Percentiles rank a stretch among this genome's conserved stretches.
Conservation (phyloP, 495 filamentous ascomycete species). For the Melanomma pulvis-pyrius region DNA sequence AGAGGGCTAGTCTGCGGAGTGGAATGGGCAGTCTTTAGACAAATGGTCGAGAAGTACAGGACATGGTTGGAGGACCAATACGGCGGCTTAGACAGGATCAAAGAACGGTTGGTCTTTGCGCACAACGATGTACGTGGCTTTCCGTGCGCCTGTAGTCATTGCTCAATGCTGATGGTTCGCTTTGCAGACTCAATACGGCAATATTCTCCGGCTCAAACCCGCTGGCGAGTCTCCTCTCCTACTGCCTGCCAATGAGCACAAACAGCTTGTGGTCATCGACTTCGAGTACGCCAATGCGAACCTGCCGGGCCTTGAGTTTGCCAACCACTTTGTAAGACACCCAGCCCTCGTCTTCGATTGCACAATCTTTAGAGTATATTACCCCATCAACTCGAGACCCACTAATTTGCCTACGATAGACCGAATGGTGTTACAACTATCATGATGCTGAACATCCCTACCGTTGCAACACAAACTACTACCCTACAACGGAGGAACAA, state of each 20-base stretch:
- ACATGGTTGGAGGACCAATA: conserved; percentile 72
- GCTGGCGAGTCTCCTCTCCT: conserved; percentile 84
- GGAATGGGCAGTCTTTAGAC: conserved; percentile 77
- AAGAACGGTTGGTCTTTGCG: conserved; percentile 81
- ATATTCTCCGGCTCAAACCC: conserved; percentile 88
- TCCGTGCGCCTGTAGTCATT: background rate
- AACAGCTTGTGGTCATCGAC: conserved; percentile 94
- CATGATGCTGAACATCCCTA: conserved; percentile 68
- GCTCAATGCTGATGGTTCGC: conserved; percentile 15
- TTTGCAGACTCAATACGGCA: conserved; percentile 91
- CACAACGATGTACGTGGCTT: conserved; percentile 84
- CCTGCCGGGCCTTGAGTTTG: conserved; percentile 84
- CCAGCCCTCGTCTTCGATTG: background rate
- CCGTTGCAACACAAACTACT: conserved; percentile 66
- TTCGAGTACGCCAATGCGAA: conserved; percentile 98
- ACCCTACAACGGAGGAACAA: conserved; percentile 82
- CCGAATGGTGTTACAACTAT: conserved; percentile 98
- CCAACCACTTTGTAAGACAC: conserved; percentile 83
- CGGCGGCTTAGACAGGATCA: conserved; percentile 65
- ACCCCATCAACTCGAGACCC: background rate
- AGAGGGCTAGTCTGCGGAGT: conserved; percentile 81
- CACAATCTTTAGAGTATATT: background rate
- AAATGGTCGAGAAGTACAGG: conserved; percentile 76
- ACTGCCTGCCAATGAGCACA: conserved; percentile 86
- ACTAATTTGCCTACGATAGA: conserved; percentile 43